These are phyloP conservation scores for Stemphylium vesicarium DNA, from an alignment of 2,329 filamentous ascomycete species.

Conservation along the genomic window DNA sequence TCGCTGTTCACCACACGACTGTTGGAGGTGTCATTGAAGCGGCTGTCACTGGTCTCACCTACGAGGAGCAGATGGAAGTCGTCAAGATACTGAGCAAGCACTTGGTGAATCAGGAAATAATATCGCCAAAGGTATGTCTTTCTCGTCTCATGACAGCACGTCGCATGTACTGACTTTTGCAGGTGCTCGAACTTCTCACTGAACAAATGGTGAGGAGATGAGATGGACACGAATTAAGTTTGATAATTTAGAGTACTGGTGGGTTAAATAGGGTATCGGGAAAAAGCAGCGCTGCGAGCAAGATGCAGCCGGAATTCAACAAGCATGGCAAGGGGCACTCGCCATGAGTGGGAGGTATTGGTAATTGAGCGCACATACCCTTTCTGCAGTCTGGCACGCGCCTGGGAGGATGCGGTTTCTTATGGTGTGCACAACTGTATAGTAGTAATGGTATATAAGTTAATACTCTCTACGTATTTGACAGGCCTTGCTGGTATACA, in stretches of 20 bases:
- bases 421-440: not conserved
- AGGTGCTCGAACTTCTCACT: slow-evolving; percentile 37
- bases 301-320: slow-evolving; percentile 6
- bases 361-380: slow-evolving; percentile 18
- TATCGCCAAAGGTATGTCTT: slow-evolving; percentile 59
- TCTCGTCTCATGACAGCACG: no score
- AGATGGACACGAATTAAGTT: not conserved
- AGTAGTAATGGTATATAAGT: not conserved
- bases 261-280: not conserved
- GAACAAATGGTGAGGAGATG: slow-evolving; percentile 31
- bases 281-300: not conserved
- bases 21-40: slow-evolving; percentile 89
- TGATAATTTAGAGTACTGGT: slow-evolving; percentile 1
- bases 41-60: slow-evolving; percentile 84
- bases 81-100: slow-evolving; percentile 68
- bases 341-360: slow-evolving; percentile 1
- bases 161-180: slow-evolving; percentile 2
- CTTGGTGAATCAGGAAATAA: slow-evolving; percentile 66
- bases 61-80: slow-evolving; percentile 88
- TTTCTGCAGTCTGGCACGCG: slow-evolving; percentile 1
- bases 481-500: not conserved
- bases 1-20: slow-evolving; percentile 83
- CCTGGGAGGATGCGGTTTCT: not conserved
- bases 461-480: not conserved
- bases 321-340: slow-evolving; percentile 1